Base-by-base conservation (phyloP, 169 alveolate genomes). In the Eimeria maxima region DNA sequence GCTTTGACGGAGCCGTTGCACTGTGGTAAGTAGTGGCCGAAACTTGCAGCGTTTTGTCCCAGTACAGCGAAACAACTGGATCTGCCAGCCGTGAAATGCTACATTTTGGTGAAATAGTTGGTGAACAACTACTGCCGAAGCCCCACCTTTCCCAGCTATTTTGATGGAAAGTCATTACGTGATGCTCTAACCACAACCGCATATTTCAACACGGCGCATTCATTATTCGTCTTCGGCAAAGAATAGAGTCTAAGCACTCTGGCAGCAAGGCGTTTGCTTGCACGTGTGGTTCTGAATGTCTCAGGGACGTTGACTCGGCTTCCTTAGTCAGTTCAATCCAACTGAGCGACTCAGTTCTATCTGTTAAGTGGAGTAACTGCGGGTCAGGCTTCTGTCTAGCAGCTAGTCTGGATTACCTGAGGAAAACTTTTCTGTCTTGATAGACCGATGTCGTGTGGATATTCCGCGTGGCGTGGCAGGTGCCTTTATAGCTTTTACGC, bases 1-100 rank as follows among this genome's bases (percentile, higher is more conserved):
- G 87, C 42, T 95, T 95, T 33, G 97, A 95, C 71, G 97, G 95
- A 16, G 8, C 95, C n/a, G 95, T 95, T 18, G 90, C 89, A 7
- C 83, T 95, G 2, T 95, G 97, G 97, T 95, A 47, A 53, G 97
- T 45, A 24, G 44, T 47, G 45, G 38, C 67, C 22, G 60, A n/a
- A 78, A 50, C 29, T 50, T 14, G 33, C 47, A 24, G 88, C 69
- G 38, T n/a, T 0, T 78, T 45, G 24, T 16, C 47, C 63, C 67
- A 38, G 67, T 20, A 47, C 67, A 27, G 44, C 47, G 11, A 78
- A 38, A 0, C 16, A 18, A 33, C 14, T 73, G 3, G 27, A 16
- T 55, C 27, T 73, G n/a, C 0, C 83, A 73, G 38, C 5, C 18
- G 13, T 73, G 27, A 73, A 38, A 4, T 73, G 20, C 55, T 73